phyloP scores from a whole-genome alignment of 768 basidiomycete species.

The Dacryopinax primogenitus region DNA sequence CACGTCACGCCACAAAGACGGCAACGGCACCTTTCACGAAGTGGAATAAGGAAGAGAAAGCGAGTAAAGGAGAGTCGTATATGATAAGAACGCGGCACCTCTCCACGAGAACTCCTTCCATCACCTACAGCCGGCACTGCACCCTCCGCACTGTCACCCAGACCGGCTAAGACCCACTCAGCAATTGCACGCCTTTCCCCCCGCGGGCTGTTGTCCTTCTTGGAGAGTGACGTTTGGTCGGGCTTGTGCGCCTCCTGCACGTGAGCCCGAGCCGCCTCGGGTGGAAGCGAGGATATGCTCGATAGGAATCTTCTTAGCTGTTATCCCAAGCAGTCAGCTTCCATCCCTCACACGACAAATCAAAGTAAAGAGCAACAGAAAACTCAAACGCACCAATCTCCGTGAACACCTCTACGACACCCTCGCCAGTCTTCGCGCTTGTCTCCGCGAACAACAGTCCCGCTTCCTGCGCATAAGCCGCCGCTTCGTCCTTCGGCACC shows the following conservation, averaged over 20 bases:
- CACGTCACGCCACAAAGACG: too few species aligned
- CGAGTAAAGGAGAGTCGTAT: too few species aligned
- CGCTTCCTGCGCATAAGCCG: conserved; percentile 92
- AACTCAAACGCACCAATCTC: conserved; percentile 65
- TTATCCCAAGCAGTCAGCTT: neutral
- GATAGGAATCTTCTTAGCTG: conserved; percentile 80
- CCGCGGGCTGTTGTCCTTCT: conserved; percentile 49
- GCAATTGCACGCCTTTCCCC: conserved; percentile 72
- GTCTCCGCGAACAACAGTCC: conserved; percentile 94
- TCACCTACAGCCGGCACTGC: too few species aligned
- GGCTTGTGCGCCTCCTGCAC: conserved; percentile 40
- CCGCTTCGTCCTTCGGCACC: conserved; percentile 87
- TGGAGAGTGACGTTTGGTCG: conserved; percentile 54
- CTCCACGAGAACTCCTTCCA: too few species aligned
- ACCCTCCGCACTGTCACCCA: too few species aligned
- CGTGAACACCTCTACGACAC: conserved; percentile 91
- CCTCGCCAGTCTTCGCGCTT: conserved; percentile 92
- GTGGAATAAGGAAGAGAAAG: too few species aligned
- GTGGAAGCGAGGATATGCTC: conserved; percentile 85
- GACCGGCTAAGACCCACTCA: conserved; percentile 27
- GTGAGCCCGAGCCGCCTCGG: conserved; percentile 47
- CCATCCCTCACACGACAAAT: neutral
- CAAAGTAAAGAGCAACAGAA: neutral
- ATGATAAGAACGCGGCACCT: too few species aligned
- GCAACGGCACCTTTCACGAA: too few species aligned